phyloP scores from a whole-genome alignment of 2,329 filamentous ascomycete species.

The Pseudogymnoascus sp. region DNA sequence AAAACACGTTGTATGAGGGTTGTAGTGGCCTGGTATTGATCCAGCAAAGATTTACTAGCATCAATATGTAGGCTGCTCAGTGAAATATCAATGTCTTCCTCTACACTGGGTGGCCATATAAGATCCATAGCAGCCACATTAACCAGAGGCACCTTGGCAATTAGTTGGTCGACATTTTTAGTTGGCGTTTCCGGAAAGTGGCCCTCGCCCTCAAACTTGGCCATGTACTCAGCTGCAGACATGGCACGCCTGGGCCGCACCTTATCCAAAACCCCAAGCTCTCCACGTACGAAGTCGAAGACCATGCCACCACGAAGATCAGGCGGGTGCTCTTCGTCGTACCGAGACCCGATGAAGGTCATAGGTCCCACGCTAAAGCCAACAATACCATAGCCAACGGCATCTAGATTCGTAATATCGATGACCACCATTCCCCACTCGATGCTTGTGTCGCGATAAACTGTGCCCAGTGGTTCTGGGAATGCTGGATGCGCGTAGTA shows the following conservation, averaged over 20 bases:
- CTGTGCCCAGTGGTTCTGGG: constrained; percentile 18
- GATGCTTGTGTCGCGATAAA: constrained; percentile 19
- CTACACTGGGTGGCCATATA: background rate
- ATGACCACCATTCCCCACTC: constrained; percentile 21
- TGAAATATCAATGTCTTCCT: background rate
- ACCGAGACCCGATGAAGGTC: constrained; percentile 13
- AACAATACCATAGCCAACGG: constrained; percentile 18
- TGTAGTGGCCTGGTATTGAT: background rate
- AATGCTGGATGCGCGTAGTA: constrained; percentile 10
- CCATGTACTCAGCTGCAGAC: background rate
- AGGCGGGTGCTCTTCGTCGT: constrained; percentile 6
- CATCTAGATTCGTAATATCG: constrained; percentile 18
- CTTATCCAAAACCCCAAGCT: background rate
- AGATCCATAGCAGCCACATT: background rate
- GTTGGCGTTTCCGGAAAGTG: background rate
- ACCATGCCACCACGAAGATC: background rate
- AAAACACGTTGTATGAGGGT: background rate
- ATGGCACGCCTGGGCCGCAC: background rate
- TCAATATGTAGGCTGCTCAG: background rate
- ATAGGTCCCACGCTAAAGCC: constrained; percentile 17
- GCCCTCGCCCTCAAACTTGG: background rate
- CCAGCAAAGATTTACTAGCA: background rate
- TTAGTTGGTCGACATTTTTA: background rate
- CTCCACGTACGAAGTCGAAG: background rate
- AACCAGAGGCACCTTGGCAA: background rate